A percentile compares a stretch with the other conserved stretches of the same genome.
These are phyloP conservation scores for Symbiodinium pilosum DNA, from an alignment of 73 alveolate species.

Conservation along the genomic window DNA sequence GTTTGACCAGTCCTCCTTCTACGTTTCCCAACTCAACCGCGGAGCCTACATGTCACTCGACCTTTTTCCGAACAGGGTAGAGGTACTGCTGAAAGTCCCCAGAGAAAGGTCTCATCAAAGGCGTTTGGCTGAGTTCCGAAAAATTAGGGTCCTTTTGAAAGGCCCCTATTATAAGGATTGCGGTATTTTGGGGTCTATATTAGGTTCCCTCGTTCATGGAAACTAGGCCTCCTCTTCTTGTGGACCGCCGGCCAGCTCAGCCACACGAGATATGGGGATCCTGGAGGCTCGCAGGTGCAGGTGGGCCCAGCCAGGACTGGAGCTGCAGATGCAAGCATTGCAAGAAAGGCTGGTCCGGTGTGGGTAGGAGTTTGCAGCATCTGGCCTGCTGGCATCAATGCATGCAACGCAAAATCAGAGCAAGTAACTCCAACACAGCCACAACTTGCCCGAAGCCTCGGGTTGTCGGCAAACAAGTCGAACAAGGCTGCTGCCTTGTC, in stretches of 20 bases:
- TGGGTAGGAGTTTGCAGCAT: not conserved
- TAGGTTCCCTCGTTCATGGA: too few species aligned
- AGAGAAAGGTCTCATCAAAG: too few species aligned
- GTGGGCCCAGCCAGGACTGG: not conserved
- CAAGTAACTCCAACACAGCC: not conserved
- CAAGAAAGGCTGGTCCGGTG: not conserved
- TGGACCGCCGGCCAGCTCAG: not conserved
- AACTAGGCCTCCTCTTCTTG: not conserved
- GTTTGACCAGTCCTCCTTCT: not conserved
- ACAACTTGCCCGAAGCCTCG: not conserved
- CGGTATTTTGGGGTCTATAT: too few species aligned
- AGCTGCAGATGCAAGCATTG: not conserved
- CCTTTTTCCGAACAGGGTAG: too few species aligned
- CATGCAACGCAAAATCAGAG: not conserved
- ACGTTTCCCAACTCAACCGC: not conserved
- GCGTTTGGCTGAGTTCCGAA: too few species aligned
- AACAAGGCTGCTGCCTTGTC: slow-evolving; percentile 60
- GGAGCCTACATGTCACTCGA: too few species aligned
- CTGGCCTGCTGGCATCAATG: not conserved
- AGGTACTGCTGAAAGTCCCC: too few species aligned
- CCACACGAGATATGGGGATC: slow-evolving; percentile 23
- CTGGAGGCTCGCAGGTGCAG: not conserved
- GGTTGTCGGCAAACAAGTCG: slow-evolving; percentile 25
- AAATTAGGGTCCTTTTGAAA: too few species aligned
- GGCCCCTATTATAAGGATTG: too few species aligned